Evolutionary conservation across 306 rosid species (phyloP).

Genomic region (Crotalaria pallida): DNA sequence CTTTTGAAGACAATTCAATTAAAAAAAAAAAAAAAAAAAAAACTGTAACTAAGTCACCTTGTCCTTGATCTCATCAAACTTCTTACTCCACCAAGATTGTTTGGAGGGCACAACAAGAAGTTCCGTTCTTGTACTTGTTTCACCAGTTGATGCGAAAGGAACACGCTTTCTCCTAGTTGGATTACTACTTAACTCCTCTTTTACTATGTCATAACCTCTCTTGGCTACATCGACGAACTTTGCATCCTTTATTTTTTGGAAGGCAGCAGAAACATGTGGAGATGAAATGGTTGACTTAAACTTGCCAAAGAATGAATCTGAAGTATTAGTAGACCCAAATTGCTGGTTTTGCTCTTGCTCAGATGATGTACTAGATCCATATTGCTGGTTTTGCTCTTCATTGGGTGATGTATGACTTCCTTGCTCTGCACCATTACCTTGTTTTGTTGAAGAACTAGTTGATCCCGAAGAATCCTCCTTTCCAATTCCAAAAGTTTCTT

Average conservation of each 20-base stretch:
- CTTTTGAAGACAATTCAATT: not conserved
- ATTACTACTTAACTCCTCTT: conserved; percentile 68
- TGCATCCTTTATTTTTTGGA: conserved; percentile 58
- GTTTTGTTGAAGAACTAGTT: conserved; percentile 42
- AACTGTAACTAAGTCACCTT: conserved; percentile 44
- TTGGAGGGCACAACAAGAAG: conserved; percentile 55
- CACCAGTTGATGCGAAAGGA: conserved; percentile 45
- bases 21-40: not conserved
- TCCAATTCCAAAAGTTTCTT: conserved; percentile 66
- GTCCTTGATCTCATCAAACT: conserved; percentile 67
- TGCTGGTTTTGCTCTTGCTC: conserved; percentile 46
- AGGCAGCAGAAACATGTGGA: conserved; percentile 53
- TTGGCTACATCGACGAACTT: conserved; percentile 65
- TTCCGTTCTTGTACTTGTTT: conserved; percentile 66
- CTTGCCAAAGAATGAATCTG: conserved; percentile 66
- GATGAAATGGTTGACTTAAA: conserved; percentile 65
- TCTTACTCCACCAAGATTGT: conserved; percentile 71
- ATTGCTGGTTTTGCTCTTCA: conserved; percentile 45
- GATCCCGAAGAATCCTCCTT: conserved; percentile 58
- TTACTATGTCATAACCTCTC: conserved; percentile 72
- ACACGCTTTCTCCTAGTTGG: conserved; percentile 54
- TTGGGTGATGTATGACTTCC: conserved; percentile 33
- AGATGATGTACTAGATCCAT: conserved; percentile 33
- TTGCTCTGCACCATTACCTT: conserved; percentile 40
- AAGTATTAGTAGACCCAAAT: conserved; percentile 34